phyloP scores from a whole-genome alignment of 352 stramenopile genomes.

The Globisporangium echinulatum region DNA sequence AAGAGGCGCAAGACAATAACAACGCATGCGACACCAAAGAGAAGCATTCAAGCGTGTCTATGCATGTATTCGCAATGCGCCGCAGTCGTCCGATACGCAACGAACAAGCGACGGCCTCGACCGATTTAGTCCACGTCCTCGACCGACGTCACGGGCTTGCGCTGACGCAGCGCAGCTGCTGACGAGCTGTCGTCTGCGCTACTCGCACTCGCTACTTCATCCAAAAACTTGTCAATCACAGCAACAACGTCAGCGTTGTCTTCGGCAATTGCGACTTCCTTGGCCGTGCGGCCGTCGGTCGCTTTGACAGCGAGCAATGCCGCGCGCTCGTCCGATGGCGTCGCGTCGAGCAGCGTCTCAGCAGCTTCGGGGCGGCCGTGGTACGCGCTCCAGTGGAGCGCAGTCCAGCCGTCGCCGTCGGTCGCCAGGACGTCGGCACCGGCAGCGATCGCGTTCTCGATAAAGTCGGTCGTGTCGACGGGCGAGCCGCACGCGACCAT shows the following conservation, averaged over 20 bases:
- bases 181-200: background rate
- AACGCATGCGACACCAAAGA: background rate
- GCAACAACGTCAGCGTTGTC: constrained; percentile 66
- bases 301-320: constrained; percentile 46
- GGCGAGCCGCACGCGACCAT: constrained; percentile 80
- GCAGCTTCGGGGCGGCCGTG: constrained; percentile 70
- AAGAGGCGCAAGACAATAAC: too few species aligned
- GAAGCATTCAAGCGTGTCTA: background rate
- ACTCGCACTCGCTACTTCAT: constrained; percentile 5
- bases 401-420: constrained; percentile 76
- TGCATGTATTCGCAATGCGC: too few species aligned
- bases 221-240: constrained; percentile 37
- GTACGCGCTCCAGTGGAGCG: constrained; percentile 80
- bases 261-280: constrained; percentile 60
- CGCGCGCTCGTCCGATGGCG: constrained; percentile 22
- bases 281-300: constrained; percentile 54
- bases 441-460: constrained; percentile 45
- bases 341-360: constrained; percentile 43
- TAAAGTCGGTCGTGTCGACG: constrained; percentile 79
- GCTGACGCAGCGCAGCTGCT: constrained; percentile 45
- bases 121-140: constrained; percentile 66
- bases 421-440: constrained; percentile 50
- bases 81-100: background rate
- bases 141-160: constrained; percentile 48
- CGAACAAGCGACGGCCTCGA: background rate